Evolutionary conservation across 345 rosid genomes (phyloP).

Genomic region (Populus euphratica): DNA sequence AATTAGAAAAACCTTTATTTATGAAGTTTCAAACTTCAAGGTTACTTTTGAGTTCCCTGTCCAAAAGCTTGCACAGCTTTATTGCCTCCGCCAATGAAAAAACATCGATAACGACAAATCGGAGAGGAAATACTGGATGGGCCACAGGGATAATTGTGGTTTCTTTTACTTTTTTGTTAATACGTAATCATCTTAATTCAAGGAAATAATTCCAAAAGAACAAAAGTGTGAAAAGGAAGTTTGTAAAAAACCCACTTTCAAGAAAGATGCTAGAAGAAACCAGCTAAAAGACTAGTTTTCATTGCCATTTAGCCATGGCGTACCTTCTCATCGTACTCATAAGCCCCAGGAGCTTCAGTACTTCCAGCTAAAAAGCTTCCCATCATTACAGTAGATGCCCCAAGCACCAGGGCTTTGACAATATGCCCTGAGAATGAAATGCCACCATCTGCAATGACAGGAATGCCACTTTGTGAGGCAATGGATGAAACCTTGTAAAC

Average conservation of each 20-base stretch:
- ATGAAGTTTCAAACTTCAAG: background rate
- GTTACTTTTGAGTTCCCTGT: background rate
- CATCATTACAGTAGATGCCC: conserved; percentile 98
- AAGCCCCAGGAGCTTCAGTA: conserved; percentile 79
- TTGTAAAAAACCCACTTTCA: background rate
- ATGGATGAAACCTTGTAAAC: conserved; percentile 84
- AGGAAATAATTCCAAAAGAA: background rate
- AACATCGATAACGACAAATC: background rate
- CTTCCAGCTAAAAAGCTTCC: conserved; percentile 96
- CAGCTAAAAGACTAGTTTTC: background rate
- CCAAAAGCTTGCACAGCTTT: background rate
- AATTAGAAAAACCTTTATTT: background rate
- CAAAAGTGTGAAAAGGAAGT: background rate
- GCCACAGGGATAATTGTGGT: background rate
- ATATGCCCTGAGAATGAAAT: conserved; percentile 93
- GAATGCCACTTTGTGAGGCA: conserved; percentile 67
- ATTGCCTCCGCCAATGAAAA: background rate
- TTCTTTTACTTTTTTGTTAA: background rate
- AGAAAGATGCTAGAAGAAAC: background rate
- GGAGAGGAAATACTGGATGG: background rate
- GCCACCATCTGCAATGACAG: conserved; percentile 97
- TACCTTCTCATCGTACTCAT: conserved; percentile 50
- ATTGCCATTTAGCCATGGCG: background rate
- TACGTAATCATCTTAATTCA: background rate
- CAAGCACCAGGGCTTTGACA: conserved; percentile 79